Evolutionary conservation across 495 filamentous ascomycete species (phyloP), one percentile per base, ranked within the genome.

Genomic region (Trichoderma parareesei): DNA sequence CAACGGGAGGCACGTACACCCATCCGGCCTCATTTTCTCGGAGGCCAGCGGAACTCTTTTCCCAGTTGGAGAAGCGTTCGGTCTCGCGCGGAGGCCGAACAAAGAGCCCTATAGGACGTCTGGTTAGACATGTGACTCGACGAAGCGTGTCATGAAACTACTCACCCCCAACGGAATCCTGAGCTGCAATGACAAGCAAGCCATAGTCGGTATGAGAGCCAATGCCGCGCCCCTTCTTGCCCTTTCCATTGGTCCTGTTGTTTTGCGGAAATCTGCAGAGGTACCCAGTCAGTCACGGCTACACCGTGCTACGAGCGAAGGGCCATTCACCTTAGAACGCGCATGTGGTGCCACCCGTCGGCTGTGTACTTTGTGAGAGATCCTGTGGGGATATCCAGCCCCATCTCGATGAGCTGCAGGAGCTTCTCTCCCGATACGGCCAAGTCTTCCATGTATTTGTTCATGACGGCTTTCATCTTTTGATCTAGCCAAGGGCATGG

Each of bases 271-370:
- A 80, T 16, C 77, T 75, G 64, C 37, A 5, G 4, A 20, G 27
- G 0, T 37, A 37, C 9, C 6, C 27, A 48, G 5, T 38, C 11
- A 38, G 20, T 57, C 11, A 11, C 11, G 53, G 11, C 53, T 57
- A 38, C 9, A 8, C 27, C 27, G 14, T 38, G 11, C 37, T 3
- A 13, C 37, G 53, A 37, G 8, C 0, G 38, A 61, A n/a, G 27
- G 16, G n/a, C 40, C 13, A 62, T 71, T 65, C 63, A 75, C 73
- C 73, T 68, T 33, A 80, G 70, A 38, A 79, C 70, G 44, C 78
- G 70, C 66, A 77, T 76, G 64, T 80, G 78, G 66, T 80, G 77
- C 78, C 78, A 80, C 2, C 78, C 78, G 68, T 80, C 77, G n/a
- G 70, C 59, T 38, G 76, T 79, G 63, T 72, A 69, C 13, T 70